phyloP scores from a whole-genome alignment of 176 grass and related monocot species.

The Phragmites australis region DNA sequence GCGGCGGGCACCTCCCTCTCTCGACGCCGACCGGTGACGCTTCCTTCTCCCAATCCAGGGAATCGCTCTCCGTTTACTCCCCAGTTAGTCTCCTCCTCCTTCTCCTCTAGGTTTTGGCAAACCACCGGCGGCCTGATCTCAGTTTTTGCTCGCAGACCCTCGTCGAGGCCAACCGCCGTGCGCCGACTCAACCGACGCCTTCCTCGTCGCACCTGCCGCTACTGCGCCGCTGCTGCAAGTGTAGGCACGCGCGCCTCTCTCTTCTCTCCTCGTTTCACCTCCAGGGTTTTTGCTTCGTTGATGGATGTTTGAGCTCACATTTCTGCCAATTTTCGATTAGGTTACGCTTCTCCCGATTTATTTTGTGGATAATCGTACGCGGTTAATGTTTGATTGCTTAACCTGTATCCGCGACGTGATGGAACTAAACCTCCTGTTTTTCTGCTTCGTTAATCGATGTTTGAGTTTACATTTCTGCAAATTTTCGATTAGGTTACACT shows the following conservation, averaged over 20 bases:
- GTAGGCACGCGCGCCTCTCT: neutral
- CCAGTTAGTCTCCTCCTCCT: neutral
- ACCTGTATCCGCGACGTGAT: neutral
- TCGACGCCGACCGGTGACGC: neutral
- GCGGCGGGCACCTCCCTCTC: neutral
- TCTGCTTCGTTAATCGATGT: neutral
- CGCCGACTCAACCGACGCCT: neutral
- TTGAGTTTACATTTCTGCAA: neutral
- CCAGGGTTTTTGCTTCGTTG: neutral
- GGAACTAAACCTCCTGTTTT: neutral
- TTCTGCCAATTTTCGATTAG: neutral
- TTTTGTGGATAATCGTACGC: no score
- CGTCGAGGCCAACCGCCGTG: neutral
- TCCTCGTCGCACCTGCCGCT: neutral
- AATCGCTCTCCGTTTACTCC: neutral
- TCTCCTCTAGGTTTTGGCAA: neutral
- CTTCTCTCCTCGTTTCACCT: neutral
- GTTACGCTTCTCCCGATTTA: neutral
- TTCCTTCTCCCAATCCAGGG: neutral
- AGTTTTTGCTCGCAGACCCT: neutral
- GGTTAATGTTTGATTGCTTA: neutral
- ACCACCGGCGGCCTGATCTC: neutral
- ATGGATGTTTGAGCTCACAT: neutral
- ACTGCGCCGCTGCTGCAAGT: neutral
- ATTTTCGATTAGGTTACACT: neutral